These are phyloP conservation scores for Lasiosphaeriaceae sp. DNA, from an alignment of 495 filamentous ascomycete species.

Conservation along the genomic window DNA sequence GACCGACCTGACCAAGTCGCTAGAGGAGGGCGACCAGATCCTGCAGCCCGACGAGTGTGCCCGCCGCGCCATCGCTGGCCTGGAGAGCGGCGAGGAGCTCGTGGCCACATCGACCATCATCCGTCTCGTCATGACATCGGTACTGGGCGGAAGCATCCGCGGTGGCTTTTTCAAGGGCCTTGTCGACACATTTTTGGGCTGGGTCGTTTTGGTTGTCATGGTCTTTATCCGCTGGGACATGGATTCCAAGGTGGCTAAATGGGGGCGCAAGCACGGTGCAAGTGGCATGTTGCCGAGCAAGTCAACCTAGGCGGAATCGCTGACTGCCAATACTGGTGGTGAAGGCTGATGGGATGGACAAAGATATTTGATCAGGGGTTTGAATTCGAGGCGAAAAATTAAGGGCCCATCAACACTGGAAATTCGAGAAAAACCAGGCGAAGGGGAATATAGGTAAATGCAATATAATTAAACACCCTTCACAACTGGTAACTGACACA, in stretches of 20 bases:
- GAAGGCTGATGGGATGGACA: too few relatives aligned
- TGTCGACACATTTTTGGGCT: constrained; percentile 49
- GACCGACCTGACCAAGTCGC: constrained; percentile 64
- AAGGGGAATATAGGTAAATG: too few relatives aligned
- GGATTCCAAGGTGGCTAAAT: constrained; percentile 55
- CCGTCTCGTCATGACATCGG: constrained; percentile 59
- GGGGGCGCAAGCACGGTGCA: constrained; percentile 49
- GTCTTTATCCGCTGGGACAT: constrained; percentile 52
- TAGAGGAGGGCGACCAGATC: constrained; percentile 71
- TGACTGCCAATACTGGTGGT: neutral
- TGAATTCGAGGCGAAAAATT: too few relatives aligned
- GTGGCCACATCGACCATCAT: constrained; percentile 54
- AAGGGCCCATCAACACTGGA: too few relatives aligned
- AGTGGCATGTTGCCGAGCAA: constrained; percentile 19
- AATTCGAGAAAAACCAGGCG: too few relatives aligned
- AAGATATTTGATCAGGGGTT: too few relatives aligned
- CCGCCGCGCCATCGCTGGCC: constrained; percentile 52
- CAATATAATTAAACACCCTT: too few relatives aligned
- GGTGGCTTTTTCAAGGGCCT: constrained; percentile 47
- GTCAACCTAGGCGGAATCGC: neutral
- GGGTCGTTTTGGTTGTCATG: constrained; percentile 50
- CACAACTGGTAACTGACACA: too few relatives aligned
- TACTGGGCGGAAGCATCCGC: constrained; percentile 60
- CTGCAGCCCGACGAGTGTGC: constrained; percentile 70
- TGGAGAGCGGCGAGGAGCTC: constrained; percentile 51